Conservation (phyloP, 2,329 filamentous ascomycete species). For the Aspergillus sp. region DNA sequence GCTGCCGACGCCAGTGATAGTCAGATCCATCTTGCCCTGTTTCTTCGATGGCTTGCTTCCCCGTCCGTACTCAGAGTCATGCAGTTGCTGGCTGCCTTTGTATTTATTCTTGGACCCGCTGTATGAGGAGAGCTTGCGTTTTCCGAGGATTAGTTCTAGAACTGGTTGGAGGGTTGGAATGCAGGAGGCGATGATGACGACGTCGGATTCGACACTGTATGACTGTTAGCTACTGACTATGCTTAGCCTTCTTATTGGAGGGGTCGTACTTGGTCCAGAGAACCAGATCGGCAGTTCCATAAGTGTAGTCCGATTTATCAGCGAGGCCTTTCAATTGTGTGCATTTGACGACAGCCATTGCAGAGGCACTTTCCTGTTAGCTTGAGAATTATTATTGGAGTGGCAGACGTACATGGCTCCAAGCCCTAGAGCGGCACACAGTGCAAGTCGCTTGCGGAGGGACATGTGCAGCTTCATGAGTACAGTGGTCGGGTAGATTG, state of each 20-base stretch:
- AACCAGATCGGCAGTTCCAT: slow-evolving; percentile 44
- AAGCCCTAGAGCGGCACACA: slow-evolving; percentile 30
- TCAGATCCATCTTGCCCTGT: slow-evolving; percentile 5
- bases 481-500: slow-evolving; percentile 32
- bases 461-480: slow-evolving; percentile 35
- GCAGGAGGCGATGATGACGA: slow-evolving; percentile 36
- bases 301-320: slow-evolving; percentile 28
- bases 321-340: slow-evolving; percentile 28
- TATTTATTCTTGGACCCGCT: slow-evolving; percentile 14
- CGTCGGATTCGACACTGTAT: slow-evolving; percentile 31
- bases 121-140: slow-evolving; percentile 19
- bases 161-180: slow-evolving; percentile 36
- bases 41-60: slow-evolving; percentile 2
- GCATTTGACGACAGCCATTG: slow-evolving; percentile 35
- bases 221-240: neutral
- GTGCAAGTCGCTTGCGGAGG: slow-evolving; percentile 28
- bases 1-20: slow-evolving; percentile 9
- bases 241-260: no score
- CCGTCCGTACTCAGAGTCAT: neutral
- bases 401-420: slow-evolving; percentile 28
- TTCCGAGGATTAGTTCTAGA: slow-evolving; percentile 27
- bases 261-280: slow-evolving; percentile 45
- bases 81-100: slow-evolving; percentile 8
- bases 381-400: neutral
- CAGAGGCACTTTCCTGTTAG: slow-evolving; percentile 30